Conservation (phyloP, 208 protist genomes). For the Trypanosoma mega region DNA sequence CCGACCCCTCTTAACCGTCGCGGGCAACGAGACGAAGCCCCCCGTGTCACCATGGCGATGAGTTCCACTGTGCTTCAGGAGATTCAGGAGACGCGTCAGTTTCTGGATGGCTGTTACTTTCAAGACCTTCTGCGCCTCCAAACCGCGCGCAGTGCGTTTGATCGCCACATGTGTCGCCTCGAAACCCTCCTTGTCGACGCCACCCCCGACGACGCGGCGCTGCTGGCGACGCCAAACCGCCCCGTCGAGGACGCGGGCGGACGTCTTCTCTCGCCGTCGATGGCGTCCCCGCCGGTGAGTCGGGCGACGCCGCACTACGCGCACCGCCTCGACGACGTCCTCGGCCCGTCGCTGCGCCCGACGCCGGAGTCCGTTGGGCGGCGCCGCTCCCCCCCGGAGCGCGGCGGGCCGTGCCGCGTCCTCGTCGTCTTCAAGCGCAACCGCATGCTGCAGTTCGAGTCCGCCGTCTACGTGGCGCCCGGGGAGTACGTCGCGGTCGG, state of each 20-base stretch:
- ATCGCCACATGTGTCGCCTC: constrained; percentile 16
- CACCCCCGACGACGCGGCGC: constrained; percentile 29
- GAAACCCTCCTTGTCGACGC: constrained; percentile 14
- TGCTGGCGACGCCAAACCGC: constrained; percentile 45
- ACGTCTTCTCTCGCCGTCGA: constrained; percentile 40
- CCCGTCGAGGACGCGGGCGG: constrained; percentile 37
- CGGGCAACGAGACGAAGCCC: no score
- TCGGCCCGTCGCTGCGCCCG: constrained; percentile 30
- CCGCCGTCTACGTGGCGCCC: constrained; percentile 66
- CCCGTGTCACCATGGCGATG: no score
- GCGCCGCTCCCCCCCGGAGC: constrained; percentile 43
- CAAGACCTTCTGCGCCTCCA: constrained; percentile 11
- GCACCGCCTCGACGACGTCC: constrained; percentile 45
- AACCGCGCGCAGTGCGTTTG: constrained; percentile 10
- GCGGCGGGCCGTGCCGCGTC: constrained; percentile 80
- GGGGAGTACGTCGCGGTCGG: constrained; percentile 90
- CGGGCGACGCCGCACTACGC: constrained; percentile 54
- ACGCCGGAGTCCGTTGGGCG: constrained; percentile 43
- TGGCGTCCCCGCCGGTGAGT: constrained; percentile 38
- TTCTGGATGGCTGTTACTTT: constrained; percentile 21
- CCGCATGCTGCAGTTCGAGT: constrained; percentile 83
- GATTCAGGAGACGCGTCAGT: constrained; percentile 65
- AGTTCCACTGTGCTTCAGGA: constrained; percentile 47
- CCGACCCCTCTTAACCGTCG: no score
- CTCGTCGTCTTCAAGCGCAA: constrained; percentile 90